These are phyloP conservation scores for Clarkia xantiana DNA, from an alignment of 345 rosid genomes.

Conservation along the genomic window DNA sequence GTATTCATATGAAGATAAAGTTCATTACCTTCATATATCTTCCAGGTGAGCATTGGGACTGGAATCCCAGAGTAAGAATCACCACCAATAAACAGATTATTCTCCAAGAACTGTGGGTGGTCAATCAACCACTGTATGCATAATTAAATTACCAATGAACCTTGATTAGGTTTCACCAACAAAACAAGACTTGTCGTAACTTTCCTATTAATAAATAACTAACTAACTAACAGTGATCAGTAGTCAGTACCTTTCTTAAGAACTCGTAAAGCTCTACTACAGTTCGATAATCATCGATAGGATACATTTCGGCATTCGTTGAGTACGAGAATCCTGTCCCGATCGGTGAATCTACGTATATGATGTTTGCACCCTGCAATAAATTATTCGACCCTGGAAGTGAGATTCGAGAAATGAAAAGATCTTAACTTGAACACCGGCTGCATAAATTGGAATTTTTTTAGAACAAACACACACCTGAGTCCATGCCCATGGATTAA, in stretches of 20 bases:
- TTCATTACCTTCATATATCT: conserved; percentile 14
- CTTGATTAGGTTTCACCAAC: too few relatives aligned
- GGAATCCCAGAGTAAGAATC: conserved; percentile 30
- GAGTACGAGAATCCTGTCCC: conserved; percentile 27
- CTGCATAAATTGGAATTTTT: neutral
- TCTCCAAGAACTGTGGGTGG: conserved; percentile 16
- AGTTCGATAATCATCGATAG: conserved; percentile 10
- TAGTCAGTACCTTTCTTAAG: conserved; percentile 11
- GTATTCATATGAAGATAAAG: neutral
- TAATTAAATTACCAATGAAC: neutral
- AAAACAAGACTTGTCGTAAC: too few relatives aligned
- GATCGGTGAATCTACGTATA: conserved; percentile 21
- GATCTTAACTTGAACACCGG: neutral
- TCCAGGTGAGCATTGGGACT: conserved; percentile 17
- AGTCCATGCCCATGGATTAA: conserved; percentile 23
- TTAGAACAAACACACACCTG: conserved; percentile 8
- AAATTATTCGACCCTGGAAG: too few relatives aligned
- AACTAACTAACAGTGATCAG: too few relatives aligned
- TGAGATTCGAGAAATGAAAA: too few relatives aligned
- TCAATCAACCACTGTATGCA: conserved; percentile 17
- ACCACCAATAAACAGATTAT: conserved; percentile 19
- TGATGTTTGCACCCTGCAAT: conserved; percentile 11
- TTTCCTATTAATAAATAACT: too few relatives aligned
- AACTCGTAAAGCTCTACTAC: conserved; percentile 12
- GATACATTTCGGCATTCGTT: conserved; percentile 17